Conservation (phyloP, 2,329 filamentous ascomycete genomes). For the Colletotrichum siamense region DNA sequence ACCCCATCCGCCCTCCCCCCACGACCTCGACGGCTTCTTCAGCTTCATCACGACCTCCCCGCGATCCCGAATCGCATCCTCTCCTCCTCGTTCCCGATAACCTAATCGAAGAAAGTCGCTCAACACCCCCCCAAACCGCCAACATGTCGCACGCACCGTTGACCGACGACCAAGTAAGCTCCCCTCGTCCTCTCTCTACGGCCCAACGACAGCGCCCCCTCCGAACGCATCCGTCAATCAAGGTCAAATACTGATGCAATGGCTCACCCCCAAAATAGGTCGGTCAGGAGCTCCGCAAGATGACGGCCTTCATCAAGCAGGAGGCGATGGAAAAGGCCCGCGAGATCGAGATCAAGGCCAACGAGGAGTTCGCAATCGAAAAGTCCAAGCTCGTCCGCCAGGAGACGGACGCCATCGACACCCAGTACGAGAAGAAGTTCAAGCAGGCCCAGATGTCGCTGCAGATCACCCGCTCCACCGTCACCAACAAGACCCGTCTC, state of each 20-base stretch:
- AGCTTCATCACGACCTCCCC: neutral
- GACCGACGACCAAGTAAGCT: slow-evolving; percentile 28
- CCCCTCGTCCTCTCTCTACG: neutral
- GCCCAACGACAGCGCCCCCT: neutral
- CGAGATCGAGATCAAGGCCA: slow-evolving; percentile 97
- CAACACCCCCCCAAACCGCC: slow-evolving; percentile 10
- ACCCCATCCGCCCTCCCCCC: slow-evolving; percentile 10
- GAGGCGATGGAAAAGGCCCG: slow-evolving; percentile 96
- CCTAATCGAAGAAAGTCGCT: slow-evolving; percentile 22
- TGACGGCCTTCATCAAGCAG: slow-evolving; percentile 99
- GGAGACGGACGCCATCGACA: slow-evolving; percentile 92
- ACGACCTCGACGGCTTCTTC: neutral
- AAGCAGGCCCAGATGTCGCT: slow-evolving; percentile 98
- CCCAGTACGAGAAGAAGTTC: slow-evolving; percentile 96
- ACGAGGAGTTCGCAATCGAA: slow-evolving; percentile 98
- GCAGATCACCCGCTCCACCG: slow-evolving; percentile 96
- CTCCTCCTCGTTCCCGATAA: neutral
- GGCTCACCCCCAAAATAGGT: slow-evolving; percentile 63
- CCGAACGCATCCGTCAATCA: neutral
- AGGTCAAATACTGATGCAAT: neutral
- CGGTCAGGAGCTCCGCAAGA: slow-evolving; percentile 98
- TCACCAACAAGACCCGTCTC: slow-evolving; percentile 94
- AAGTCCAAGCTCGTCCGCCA: slow-evolving; percentile 98
- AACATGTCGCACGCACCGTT: slow-evolving; percentile 26
- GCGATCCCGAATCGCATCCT: slow-evolving; percentile 5